Percentiles rank a stretch among this genome's conserved stretches.
phyloP scores from a whole-genome alignment of 129 eudicot genomes.

The Silybum marianum region DNA sequence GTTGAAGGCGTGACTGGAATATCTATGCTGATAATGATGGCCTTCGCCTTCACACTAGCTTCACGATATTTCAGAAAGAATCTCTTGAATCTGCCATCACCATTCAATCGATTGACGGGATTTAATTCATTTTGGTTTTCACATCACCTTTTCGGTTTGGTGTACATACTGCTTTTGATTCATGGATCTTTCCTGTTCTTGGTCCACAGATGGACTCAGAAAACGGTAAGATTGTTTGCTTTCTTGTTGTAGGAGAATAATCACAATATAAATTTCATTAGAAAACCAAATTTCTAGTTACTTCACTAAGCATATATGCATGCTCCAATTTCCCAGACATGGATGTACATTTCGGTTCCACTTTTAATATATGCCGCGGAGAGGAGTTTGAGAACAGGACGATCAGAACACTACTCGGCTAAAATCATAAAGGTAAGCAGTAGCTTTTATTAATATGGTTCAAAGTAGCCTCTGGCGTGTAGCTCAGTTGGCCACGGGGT shows the following conservation, averaged over 20 bases:
- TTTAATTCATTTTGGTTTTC: conserved; percentile 99
- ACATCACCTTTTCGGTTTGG: conserved; percentile 84
- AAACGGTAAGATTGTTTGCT: conserved; percentile 60
- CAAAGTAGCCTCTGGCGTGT: not conserved
- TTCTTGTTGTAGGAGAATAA: conserved; percentile 4
- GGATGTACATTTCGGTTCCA: conserved; percentile 96
- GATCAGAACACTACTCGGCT: conserved; percentile 74
- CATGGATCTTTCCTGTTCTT: conserved; percentile 88
- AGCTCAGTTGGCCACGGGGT: too few species aligned
- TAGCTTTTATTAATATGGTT: not conserved
- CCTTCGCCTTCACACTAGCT: conserved; percentile 79
- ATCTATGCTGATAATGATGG: conserved; percentile 70
- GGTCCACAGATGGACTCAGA: conserved; percentile 79
- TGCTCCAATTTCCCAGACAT: conserved; percentile 55
- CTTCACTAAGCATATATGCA: conserved; percentile 8
- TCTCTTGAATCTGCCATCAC: conserved; percentile 75
- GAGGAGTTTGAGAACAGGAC: conserved; percentile 72
- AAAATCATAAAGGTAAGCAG: conserved; percentile 73
- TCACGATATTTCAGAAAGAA: conserved; percentile 66
- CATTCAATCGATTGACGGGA: conserved; percentile 83
- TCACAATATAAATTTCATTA: not conserved
- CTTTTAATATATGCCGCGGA: conserved; percentile 71
- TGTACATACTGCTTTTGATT: conserved; percentile 71
- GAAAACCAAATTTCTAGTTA: not conserved
- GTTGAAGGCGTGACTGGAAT: conserved; percentile 82